A percentile compares a stretch with the other conserved stretches of the same genome.
Evolutionary conservation across 495 filamentous ascomycete species (phyloP).

Genomic region (Umbilicaria muhlenbergii): DNA sequence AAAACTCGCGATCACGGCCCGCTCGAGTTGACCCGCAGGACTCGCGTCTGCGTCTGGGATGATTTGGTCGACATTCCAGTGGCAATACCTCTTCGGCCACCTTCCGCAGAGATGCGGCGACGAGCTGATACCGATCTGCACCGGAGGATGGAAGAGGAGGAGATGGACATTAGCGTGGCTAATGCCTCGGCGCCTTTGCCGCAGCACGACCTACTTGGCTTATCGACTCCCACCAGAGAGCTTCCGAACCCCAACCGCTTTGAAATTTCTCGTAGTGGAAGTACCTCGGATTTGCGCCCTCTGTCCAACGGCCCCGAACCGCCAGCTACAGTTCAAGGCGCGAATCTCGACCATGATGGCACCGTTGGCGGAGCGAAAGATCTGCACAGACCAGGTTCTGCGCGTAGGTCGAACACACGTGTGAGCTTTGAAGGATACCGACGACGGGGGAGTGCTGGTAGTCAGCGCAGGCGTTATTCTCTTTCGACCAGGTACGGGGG

Average conservation of each 20-base stretch:
- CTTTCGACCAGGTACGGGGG: constrained; percentile 21
- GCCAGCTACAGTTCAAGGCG: constrained; percentile 20
- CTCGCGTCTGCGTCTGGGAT: constrained; percentile 93
- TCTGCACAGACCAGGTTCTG: constrained; percentile 6
- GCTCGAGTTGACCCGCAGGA: constrained; percentile 76
- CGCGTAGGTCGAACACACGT: constrained; percentile 16
- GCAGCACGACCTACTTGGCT: constrained; percentile 58
- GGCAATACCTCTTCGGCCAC: constrained; percentile 71
- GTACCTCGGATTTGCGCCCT: constrained; percentile 25
- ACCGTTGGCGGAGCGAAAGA: constrained; percentile 21
- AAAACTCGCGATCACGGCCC: constrained; percentile 87
- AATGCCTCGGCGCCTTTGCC: constrained; percentile 40
- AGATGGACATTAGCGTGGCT: constrained; percentile 80
- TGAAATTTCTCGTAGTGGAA: constrained; percentile 48
- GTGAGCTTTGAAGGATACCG: constrained; percentile 12
- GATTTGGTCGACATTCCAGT: constrained; percentile 92
- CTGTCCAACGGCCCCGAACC: constrained; percentile 22
- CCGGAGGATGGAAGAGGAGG: constrained; percentile 40
- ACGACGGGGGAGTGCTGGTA: constrained; percentile 7
- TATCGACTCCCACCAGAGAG: constrained; percentile 46
- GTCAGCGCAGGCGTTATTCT: constrained; percentile 27
- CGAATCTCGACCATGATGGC: constrained; percentile 14
- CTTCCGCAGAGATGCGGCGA: constrained; percentile 60
- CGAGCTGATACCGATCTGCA: constrained; percentile 30
- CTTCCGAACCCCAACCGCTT: constrained; percentile 75